These are phyloP conservation scores for Psilocybe tampanensis DNA, from an alignment of 768 basidiomycete genomes.

Conservation along the genomic window DNA sequence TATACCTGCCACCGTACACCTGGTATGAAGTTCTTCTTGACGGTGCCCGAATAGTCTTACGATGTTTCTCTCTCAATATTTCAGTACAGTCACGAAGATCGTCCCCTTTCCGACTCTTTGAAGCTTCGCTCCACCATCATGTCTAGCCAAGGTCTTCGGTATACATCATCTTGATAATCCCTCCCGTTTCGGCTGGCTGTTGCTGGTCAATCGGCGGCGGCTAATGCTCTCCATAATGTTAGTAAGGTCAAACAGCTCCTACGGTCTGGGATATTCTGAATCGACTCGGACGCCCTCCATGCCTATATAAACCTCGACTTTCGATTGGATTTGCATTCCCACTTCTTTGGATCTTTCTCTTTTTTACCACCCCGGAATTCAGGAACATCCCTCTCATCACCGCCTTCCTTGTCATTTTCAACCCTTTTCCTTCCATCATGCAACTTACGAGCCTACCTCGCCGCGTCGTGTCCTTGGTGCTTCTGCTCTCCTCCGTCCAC, in stretches of 20 bases:
- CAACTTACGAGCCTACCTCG: constrained; percentile 5
- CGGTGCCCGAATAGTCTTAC: too few species aligned
- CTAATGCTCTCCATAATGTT: not conserved
- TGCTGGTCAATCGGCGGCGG: not conserved
- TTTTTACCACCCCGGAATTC: not conserved
- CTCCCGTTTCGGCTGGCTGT: not conserved
- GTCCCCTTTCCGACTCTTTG: too few species aligned
- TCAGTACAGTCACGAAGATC: too few species aligned
- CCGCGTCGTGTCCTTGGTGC: constrained; percentile 16
- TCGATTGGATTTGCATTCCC: not conserved
- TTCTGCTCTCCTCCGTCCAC: constrained; percentile 13
- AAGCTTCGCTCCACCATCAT: too few species aligned
- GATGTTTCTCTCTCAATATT: too few species aligned
- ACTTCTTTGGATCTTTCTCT: not conserved
- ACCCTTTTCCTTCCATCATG: constrained; percentile 1
- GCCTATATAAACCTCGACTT: constrained; percentile 8
- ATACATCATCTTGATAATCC: not conserved
- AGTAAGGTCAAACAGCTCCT: constrained; percentile 12
- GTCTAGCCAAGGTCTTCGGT: not conserved
- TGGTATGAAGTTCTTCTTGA: too few species aligned
- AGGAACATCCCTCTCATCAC: not conserved
- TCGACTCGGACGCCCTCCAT: constrained; percentile 4
- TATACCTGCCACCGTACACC: too few species aligned
- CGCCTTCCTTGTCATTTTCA: not conserved
- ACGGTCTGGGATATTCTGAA: not conserved